A percentile compares a stretch with the other conserved stretches of the same genome.
Conservation (phyloP, 78 protist genomes). For the slime mould (Dictyostelium discoideum) region DNA sequence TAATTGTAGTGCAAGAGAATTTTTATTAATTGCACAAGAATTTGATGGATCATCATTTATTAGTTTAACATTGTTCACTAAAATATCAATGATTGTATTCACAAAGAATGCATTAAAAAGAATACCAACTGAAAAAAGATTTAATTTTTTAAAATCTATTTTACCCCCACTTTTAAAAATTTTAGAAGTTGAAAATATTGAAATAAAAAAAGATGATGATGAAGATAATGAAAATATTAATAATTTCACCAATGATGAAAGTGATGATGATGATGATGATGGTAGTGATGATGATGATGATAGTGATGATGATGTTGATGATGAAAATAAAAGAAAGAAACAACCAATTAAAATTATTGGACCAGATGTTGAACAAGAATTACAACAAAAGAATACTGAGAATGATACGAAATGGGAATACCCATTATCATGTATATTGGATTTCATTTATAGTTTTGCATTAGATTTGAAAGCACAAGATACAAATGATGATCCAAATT, state of each 20-base stretch:
- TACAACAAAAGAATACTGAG: conserved; percentile 48
- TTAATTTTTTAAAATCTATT: conserved; percentile 23
- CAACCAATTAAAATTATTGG: conserved; percentile 33
- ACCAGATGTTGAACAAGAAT: conserved; percentile 20
- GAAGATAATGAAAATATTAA: not conserved
- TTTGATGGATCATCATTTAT: conserved; percentile 55
- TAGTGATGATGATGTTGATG: not conserved
- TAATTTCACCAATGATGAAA: not conserved
- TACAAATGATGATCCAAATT: not conserved
- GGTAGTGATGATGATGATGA: not conserved
- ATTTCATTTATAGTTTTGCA: conserved; percentile 20
- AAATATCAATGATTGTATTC: conserved; percentile 31
- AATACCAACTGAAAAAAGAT: conserved; percentile 62
- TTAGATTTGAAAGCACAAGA: conserved; percentile 33
- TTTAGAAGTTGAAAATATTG: not conserved
- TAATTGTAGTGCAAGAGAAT: conserved; percentile 75
- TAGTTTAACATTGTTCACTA: conserved; percentile 8
- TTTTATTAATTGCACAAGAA: conserved; percentile 53
- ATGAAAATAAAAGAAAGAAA: not conserved
- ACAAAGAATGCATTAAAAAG: conserved; percentile 45
- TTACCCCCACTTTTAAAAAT: conserved; percentile 45
- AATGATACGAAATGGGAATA: conserved; percentile 54
- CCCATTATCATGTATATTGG: conserved; percentile 56
- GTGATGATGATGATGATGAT: not conserved
- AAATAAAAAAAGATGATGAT: not conserved